Evolutionary conservation across 768 basidiomycete genomes (phyloP).

Genomic region (Fomitopsis pulvina): DNA sequence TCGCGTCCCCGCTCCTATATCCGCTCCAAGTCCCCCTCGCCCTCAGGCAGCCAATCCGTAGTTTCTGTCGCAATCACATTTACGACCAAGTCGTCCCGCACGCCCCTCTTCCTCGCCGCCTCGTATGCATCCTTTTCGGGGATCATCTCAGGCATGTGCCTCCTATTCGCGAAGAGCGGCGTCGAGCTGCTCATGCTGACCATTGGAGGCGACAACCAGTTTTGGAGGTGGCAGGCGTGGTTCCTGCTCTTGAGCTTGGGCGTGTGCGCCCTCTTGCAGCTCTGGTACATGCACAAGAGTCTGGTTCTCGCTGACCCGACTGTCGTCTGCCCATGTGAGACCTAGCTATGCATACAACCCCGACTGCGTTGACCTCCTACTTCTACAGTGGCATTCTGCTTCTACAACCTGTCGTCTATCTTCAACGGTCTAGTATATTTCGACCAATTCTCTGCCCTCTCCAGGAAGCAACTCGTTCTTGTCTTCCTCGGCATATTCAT

Average conservation of each 20-base stretch:
- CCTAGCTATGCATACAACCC: background rate
- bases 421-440: constrained; percentile 88
- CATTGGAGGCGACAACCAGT: constrained; percentile 69
- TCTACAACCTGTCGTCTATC: constrained; percentile 91
- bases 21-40: constrained; percentile 17
- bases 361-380: constrained; percentile 8
- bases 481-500: constrained; percentile 72
- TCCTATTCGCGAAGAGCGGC: constrained; percentile 90
- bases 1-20: constrained; percentile 24
- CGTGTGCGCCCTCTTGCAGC: constrained; percentile 70
- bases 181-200: constrained; percentile 84
- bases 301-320: constrained; percentile 80
- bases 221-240: constrained; percentile 83
- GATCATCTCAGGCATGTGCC: constrained; percentile 85
- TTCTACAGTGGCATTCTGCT: constrained; percentile 76
- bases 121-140: constrained; percentile 87
- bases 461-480: constrained; percentile 61
- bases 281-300: constrained; percentile 80
- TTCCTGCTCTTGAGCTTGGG: constrained; percentile 65
- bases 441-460: constrained; percentile 72
- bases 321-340: constrained; percentile 78
- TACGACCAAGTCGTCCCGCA: constrained; percentile 31
- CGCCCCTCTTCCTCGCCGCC: constrained; percentile 61
- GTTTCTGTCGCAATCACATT: constrained; percentile 10
- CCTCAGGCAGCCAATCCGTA: constrained; percentile 10